These are phyloP conservation scores for Pyrenopolyporus hunteri DNA, from an alignment of 495 filamentous ascomycete genomes.

Conservation along the genomic window DNA sequence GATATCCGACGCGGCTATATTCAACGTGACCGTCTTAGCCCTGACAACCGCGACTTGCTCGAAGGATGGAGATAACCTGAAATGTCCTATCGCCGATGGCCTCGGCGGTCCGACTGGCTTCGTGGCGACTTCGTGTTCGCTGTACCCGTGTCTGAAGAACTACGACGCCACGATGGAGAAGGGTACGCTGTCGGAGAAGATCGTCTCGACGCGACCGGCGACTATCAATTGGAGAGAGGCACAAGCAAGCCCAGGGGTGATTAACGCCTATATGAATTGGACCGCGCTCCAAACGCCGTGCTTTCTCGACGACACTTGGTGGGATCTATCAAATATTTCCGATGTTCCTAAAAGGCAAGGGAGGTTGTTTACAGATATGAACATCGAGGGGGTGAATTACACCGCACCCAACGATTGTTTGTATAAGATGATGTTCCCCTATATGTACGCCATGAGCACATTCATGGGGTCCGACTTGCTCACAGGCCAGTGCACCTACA, in stretches of 20 bases:
- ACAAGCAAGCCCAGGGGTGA: background rate
- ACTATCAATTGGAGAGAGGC: conserved; percentile 5
- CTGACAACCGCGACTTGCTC: conserved; percentile 3
- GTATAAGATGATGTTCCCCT: conserved; percentile 15
- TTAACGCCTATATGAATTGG: conserved; percentile 15
- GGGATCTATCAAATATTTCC: conserved; percentile 10
- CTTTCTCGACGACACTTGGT: conserved; percentile 5
- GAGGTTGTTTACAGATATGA: conserved; percentile 3
- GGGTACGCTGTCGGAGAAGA: conserved; percentile 12
- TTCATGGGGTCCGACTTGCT: background rate
- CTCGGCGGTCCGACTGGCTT: background rate
- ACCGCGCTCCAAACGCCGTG: conserved; percentile 17
- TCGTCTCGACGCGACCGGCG: conserved; percentile 14
- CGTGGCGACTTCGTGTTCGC: conserved; percentile 15
- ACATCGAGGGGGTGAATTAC: conserved; percentile 21
- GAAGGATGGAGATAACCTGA: background rate
- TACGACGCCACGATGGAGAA: conserved; percentile 14
- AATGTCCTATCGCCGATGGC: background rate
- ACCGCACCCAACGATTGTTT: conserved; percentile 12
- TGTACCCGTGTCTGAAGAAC: conserved; percentile 23
- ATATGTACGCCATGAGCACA: background rate
- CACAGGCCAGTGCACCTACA: background rate
- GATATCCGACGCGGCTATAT: background rate
- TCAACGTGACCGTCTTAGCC: conserved; percentile 16
- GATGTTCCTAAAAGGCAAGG: conserved; percentile 3